These are phyloP conservation scores for Bromus sterilis DNA, from an alignment of 176 grass and related monocot species.

Conservation along the genomic window DNA sequence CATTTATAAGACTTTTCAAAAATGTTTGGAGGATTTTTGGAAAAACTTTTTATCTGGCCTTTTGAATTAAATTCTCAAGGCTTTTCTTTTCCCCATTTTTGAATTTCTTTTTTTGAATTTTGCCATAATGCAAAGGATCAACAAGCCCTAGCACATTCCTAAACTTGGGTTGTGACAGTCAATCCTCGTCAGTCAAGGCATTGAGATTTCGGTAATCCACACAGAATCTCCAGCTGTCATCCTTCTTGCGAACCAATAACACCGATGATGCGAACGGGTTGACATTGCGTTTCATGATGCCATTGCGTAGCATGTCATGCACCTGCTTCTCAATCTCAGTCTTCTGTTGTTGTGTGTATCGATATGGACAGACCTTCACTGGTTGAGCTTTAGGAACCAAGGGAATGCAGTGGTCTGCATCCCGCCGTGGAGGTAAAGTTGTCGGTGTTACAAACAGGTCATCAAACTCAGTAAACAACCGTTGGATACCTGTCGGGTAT, in stretches of 20 bases:
- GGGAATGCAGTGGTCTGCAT: neutral
- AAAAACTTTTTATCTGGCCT: too few relatives aligned
- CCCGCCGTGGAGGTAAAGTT: neutral
- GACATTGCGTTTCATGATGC: neutral
- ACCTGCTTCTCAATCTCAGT: neutral
- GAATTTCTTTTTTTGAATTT: too few relatives aligned
- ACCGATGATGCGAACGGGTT: neutral
- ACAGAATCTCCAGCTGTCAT: neutral
- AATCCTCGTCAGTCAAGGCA: neutral
- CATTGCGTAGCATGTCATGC: neutral
- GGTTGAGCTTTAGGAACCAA: neutral
- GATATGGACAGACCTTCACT: neutral
- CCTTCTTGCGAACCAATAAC: neutral
- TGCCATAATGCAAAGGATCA: too few relatives aligned
- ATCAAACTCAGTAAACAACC: too few relatives aligned
- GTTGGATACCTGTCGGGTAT: rapidly evolving
- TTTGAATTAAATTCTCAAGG: too few relatives aligned
- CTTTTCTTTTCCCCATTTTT: too few relatives aligned
- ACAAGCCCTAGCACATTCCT: neutral
- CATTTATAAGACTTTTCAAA: too few relatives aligned
- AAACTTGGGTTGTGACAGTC: too few relatives aligned
- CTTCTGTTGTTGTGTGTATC: neutral
- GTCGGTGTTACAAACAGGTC: too few relatives aligned
- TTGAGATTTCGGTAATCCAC: neutral
- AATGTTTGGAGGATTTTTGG: too few relatives aligned